A percentile compares a stretch with the other conserved stretches of the same genome.
These are phyloP conservation scores for Hymenoscyphus fraxineus DNA, from an alignment of 2,329 filamentous ascomycete species.

Conservation along the genomic window DNA sequence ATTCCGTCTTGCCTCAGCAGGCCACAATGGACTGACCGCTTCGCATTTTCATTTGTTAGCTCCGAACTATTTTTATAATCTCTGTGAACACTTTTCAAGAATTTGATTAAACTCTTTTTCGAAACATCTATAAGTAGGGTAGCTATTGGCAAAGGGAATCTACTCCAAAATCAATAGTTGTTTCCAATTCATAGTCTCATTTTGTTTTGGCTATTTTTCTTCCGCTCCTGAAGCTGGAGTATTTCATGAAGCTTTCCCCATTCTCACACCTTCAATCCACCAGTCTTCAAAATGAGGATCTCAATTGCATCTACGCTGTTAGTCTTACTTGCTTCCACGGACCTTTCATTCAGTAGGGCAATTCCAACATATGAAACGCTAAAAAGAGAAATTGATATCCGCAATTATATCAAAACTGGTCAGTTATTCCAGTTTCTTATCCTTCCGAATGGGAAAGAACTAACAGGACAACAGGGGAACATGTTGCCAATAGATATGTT, in stretches of 20 bases:
- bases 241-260: neutral
- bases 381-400: slow-evolving; percentile 1
- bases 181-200: neutral
- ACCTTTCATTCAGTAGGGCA: neutral
- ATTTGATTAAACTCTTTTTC: neutral
- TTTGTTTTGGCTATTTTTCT: neutral
- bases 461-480: neutral
- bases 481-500: neutral
- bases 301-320: neutral
- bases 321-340: neutral
- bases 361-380: neutral
- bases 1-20: too few relatives aligned
- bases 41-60: neutral
- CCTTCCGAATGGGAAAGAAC: neutral
- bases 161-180: too few relatives aligned
- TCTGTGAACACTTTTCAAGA: neutral
- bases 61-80: neutral
- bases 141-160: neutral
- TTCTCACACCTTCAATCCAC: neutral
- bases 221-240: too few relatives aligned
- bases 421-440: neutral
- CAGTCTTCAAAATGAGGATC: neutral
- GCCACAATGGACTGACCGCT: neutral
- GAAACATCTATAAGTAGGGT: neutral
- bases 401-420: neutral